These are phyloP conservation scores for Flaveria linearis DNA, from an alignment of 129 eudicot genomes.

Conservation along the genomic window DNA sequence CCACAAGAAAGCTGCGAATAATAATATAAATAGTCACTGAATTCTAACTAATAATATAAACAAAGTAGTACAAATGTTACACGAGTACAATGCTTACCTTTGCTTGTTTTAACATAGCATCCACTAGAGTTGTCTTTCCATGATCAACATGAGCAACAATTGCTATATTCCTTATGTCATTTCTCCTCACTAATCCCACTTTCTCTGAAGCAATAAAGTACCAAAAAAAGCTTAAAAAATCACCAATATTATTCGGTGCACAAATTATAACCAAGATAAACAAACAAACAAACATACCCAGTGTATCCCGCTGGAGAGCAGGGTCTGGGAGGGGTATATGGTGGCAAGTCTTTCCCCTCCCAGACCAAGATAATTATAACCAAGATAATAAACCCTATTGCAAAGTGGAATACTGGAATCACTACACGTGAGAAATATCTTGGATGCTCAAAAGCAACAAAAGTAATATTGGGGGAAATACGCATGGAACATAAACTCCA, in stretches of 20 bases:
- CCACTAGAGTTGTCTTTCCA: constrained; percentile 97
- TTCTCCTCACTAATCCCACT: constrained; percentile 66
- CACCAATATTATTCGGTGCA: neutral
- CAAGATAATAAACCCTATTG: neutral
- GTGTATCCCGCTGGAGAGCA: too few relatives aligned
- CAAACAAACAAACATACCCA: too few relatives aligned
- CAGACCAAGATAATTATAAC: too few relatives aligned
- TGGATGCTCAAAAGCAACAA: constrained; percentile 12
- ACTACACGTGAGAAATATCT: neutral
- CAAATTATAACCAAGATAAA: neutral
- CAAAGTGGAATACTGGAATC: neutral
- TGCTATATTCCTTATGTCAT: constrained; percentile 87
- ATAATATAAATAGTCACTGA: neutral
- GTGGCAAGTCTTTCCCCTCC: too few relatives aligned
- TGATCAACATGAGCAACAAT: constrained; percentile 99
- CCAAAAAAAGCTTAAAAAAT: constrained; percentile 21
- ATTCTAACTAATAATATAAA: neutral
- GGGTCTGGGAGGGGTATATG: too few relatives aligned
- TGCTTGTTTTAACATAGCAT: constrained; percentile 94
- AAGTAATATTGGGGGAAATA: neutral
- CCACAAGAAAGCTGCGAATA: neutral
- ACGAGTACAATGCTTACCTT: constrained; percentile 48
- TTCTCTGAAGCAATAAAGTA: constrained; percentile 48
- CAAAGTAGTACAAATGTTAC: neutral
- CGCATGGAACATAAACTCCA: neutral